phyloP scores from a whole-genome alignment of 2,329 filamentous ascomycete genomes.

The Exophiala calicioides region DNA sequence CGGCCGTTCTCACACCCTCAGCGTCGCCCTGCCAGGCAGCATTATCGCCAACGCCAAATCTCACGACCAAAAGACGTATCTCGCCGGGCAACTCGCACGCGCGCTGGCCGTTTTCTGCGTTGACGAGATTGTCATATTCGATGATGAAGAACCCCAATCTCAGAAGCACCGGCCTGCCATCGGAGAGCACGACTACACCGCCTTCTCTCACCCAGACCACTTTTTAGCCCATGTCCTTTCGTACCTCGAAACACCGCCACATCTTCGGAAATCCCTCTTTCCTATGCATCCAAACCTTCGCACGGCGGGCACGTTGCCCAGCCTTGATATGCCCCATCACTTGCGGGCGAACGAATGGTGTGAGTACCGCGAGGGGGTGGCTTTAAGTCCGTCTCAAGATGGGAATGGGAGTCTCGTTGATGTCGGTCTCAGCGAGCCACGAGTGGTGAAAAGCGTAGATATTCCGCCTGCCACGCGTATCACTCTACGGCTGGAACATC shows the following conservation, averaged over 20 bases:
- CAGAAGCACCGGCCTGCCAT: constrained; percentile 23
- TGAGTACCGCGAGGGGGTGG: constrained; percentile 76
- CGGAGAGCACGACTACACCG: constrained; percentile 58
- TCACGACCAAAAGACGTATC: constrained; percentile 71
- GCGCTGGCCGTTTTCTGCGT: constrained; percentile 80
- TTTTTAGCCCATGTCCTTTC: constrained; percentile 77
- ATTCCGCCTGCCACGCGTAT: constrained; percentile 72
- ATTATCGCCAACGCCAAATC: constrained; percentile 69
- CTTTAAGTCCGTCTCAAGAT: constrained; percentile 53
- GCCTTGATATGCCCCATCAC: constrained; percentile 83
- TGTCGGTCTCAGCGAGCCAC: constrained; percentile 51
- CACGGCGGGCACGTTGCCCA: constrained; percentile 71
- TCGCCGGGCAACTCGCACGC: constrained; percentile 75
- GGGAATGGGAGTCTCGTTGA: constrained; percentile 56
- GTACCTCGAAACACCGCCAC: constrained; percentile 81
- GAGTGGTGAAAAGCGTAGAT: constrained; percentile 54
- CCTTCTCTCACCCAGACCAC: constrained; percentile 72
- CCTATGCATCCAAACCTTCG: constrained; percentile 76
- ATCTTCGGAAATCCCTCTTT: constrained; percentile 75
- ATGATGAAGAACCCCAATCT: constrained; percentile 58
- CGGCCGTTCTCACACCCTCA: constrained; percentile 71
- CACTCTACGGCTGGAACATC: constrained; percentile 59
- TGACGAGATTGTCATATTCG: constrained; percentile 80
- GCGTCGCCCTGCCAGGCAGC: constrained; percentile 75
- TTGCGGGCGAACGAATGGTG: constrained; percentile 75